A percentile compares a stretch with the other conserved stretches of the same genome.
phyloP scores from a whole-genome alignment of 768 basidiomycete genomes.

The Calocera cornea region DNA sequence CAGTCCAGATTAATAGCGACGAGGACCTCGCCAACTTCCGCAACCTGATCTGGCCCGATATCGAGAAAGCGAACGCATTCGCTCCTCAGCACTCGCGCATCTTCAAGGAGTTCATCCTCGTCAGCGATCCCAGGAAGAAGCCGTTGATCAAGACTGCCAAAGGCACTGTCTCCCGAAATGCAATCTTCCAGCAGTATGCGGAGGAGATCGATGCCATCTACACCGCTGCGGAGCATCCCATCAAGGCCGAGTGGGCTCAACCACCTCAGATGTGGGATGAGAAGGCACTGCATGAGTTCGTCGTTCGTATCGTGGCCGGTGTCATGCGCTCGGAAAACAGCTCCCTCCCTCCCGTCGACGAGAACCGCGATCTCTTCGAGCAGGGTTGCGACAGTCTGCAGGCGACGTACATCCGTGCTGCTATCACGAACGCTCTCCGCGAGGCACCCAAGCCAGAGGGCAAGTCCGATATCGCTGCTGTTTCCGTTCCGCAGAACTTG shows the following conservation, averaged over 20 bases:
- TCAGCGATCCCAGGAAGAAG: not conserved
- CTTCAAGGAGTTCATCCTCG: conserved; percentile 4
- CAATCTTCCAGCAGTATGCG: not conserved
- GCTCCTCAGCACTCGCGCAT: not conserved
- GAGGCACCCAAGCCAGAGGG: not conserved
- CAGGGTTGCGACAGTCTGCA: not conserved
- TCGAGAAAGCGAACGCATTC: not conserved
- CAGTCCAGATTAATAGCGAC: not conserved
- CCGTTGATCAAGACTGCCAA: not conserved
- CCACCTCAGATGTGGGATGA: not conserved
- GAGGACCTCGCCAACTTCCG: not conserved
- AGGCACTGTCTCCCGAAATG: not conserved
- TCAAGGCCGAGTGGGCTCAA: not conserved
- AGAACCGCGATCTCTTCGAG: not conserved
- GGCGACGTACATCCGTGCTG: not conserved
- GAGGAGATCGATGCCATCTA: not conserved
- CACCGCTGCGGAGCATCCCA: not conserved
- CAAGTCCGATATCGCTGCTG: not conserved
- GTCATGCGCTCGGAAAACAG: not conserved
- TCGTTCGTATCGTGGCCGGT: not conserved
- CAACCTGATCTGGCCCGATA: not conserved
- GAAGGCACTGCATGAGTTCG: not conserved
- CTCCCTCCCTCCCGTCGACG: not conserved
- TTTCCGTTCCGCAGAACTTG: not conserved
- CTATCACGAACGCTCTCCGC: not conserved